phyloP scores from a whole-genome alignment of 495 filamentous ascomycete species.

The Lasiosphaeria miniovina region DNA sequence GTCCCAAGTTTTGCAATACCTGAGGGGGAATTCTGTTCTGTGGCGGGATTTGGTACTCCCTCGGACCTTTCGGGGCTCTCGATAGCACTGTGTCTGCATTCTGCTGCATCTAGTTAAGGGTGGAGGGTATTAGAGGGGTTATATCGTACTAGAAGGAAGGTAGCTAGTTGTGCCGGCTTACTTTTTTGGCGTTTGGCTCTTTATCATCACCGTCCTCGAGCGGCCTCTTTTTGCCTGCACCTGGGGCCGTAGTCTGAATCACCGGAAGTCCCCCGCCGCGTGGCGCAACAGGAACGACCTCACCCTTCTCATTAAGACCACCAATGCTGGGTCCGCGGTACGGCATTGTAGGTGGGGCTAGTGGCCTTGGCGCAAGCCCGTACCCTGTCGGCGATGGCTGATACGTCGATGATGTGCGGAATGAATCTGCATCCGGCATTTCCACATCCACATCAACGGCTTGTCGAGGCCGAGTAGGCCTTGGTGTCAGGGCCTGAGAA shows the following conservation, averaged over 20 bases:
- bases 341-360: conserved; percentile 11
- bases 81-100: conserved; percentile 8
- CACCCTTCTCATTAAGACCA: conserved; percentile 28
- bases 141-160: not conserved
- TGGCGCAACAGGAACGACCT: conserved; percentile 10
- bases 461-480: not conserved
- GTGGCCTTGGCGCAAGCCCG: not conserved
- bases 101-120: conserved; percentile 14
- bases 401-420: conserved; percentile 5
- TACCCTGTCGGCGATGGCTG: not conserved
- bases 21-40: conserved; percentile 29
- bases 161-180: conserved; percentile 7
- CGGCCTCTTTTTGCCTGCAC: conserved; percentile 28
- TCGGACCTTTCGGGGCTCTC: conserved; percentile 15
- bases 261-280: conserved; percentile 20
- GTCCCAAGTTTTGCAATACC: conserved; percentile 30
- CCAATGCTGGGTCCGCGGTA: conserved; percentile 23
- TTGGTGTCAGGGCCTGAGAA: not conserved
- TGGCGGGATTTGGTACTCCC: conserved; percentile 7
- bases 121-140: conserved; percentile 1
- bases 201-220: conserved; percentile 21
- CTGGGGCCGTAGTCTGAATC: conserved; percentile 22
- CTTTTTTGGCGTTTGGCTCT: conserved; percentile 26
- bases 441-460: conserved; percentile 22
- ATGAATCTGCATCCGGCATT: conserved; percentile 23